Percentiles rank a stretch among this genome's conserved stretches.
phyloP scores from a whole-genome alignment of 768 basidiomycete genomes.

The Holtermanniella nyarrowii region DNA sequence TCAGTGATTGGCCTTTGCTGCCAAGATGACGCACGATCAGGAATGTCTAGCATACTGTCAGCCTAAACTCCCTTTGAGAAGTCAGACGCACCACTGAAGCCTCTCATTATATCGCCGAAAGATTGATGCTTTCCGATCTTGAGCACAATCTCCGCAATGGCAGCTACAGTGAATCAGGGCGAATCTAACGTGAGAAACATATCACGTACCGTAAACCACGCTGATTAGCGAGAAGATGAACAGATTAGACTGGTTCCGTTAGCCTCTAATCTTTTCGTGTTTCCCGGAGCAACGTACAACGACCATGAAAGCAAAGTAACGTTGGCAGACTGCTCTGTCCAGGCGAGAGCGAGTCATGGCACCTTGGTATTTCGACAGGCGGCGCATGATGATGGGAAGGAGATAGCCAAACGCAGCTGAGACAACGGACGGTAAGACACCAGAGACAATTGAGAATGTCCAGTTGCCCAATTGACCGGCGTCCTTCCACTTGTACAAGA shows the following conservation, averaged over 20 bases:
- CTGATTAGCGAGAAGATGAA: slow-evolving; percentile 89
- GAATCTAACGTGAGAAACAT: not conserved
- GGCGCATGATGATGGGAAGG: slow-evolving; percentile 83
- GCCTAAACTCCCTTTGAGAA: slow-evolving; percentile 12
- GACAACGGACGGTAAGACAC: slow-evolving; percentile 83
- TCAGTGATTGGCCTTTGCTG: not conserved
- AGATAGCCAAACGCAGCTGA: slow-evolving; percentile 82
- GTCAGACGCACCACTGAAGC: slow-evolving; percentile 14
- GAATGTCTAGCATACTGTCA: not conserved
- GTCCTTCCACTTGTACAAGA: slow-evolving; percentile 62
- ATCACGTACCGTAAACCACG: slow-evolving; percentile 65
- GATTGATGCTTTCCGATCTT: slow-evolving; percentile 49
- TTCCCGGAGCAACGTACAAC: slow-evolving; percentile 46
- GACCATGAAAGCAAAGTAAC: slow-evolving; percentile 88
- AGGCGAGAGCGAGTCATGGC: slow-evolving; percentile 60
- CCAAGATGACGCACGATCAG: not conserved
- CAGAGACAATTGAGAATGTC: slow-evolving; percentile 71
- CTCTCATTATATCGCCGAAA: slow-evolving; percentile 46
- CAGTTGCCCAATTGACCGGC: slow-evolving; percentile 48
- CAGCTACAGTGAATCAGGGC: slow-evolving; percentile 1
- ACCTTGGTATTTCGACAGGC: slow-evolving; percentile 62
- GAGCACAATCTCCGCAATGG: slow-evolving; percentile 42
- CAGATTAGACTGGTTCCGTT: slow-evolving; percentile 59
- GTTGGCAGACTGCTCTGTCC: slow-evolving; percentile 81
- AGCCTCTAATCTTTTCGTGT: too few species aligned